A percentile compares a stretch with the other conserved stretches of the same genome.
Evolutionary conservation across 805 yeast genomes (phyloP).

Genomic region (Yamadazyma sp.): DNA sequence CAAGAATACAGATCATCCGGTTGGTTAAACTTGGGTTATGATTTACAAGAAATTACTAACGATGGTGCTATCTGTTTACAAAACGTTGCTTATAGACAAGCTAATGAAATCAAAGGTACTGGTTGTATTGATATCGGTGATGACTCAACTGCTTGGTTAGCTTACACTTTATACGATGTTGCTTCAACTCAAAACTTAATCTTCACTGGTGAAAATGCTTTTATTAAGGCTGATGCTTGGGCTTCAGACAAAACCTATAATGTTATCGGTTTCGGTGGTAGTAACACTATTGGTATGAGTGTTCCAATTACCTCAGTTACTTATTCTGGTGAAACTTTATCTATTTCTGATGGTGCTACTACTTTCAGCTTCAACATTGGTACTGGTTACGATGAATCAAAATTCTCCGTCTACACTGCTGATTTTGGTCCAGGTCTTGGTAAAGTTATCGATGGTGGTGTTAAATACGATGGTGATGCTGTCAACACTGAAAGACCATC

Average conservation of each 20-base stretch:
- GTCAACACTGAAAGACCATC: constrained; percentile 20
- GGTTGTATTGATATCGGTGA: constrained; percentile 23
- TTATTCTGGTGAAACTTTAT: constrained; percentile 11
- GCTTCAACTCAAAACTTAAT: constrained; percentile 15
- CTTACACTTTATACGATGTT: constrained; percentile 14
- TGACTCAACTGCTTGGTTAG: constrained; percentile 16
- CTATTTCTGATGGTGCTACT: constrained; percentile 12
- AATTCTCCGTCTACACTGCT: constrained; percentile 14
- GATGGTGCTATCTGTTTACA: constrained; percentile 23
- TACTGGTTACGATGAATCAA: constrained; percentile 17
- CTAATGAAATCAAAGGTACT: constrained; percentile 16
- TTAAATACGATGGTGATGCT: constrained; percentile 16
- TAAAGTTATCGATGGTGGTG: constrained; percentile 18
- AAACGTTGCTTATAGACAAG: constrained; percentile 20
- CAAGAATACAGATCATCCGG: constrained; percentile 21
- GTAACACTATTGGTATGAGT: constrained; percentile 24
- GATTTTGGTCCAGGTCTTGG: constrained; percentile 18
- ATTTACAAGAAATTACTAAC: constrained; percentile 17
- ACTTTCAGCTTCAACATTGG: constrained; percentile 19
- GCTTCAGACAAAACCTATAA: constrained; percentile 17
- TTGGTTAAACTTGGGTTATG: constrained; percentile 17
- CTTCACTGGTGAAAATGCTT: constrained; percentile 14
- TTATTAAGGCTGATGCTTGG: constrained; percentile 15
- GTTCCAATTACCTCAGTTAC: constrained; percentile 12
- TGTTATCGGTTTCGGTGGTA: constrained; percentile 27